phyloP scores from a whole-genome alignment of 2,329 filamentous ascomycete species.

The Celoporthe dispersa region DNA sequence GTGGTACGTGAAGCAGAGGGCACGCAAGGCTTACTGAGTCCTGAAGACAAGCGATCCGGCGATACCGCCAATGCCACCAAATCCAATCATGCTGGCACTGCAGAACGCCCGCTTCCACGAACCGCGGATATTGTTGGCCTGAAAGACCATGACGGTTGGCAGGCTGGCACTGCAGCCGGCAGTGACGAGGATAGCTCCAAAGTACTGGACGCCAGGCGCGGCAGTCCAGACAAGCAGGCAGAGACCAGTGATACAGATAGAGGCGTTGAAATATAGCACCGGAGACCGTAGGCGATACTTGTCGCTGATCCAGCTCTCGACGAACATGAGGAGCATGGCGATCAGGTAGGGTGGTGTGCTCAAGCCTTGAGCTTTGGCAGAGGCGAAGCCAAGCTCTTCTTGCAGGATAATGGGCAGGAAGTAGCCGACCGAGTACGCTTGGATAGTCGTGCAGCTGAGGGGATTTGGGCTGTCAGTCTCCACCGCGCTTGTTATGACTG shows the following conservation, averaged over 20 bases:
- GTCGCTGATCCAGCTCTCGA: slow-evolving; percentile 67
- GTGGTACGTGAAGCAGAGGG: background rate
- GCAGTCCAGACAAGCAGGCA: slow-evolving; percentile 72
- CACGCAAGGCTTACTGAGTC: background rate
- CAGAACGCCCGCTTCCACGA: slow-evolving; percentile 87
- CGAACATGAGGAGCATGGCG: slow-evolving; percentile 65
- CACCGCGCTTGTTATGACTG: background rate
- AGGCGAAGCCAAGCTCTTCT: slow-evolving; percentile 64
- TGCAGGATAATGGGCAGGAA: slow-evolving; percentile 78
- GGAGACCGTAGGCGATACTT: slow-evolving; percentile 68
- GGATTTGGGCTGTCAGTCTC: background rate
- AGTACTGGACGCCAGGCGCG: slow-evolving; percentile 64
- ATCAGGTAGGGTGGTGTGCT: slow-evolving; percentile 71
- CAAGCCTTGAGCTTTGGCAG: slow-evolving; percentile 70
- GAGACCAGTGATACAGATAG: slow-evolving; percentile 70
- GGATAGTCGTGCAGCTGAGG: slow-evolving; percentile 60
- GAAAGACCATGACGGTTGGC: slow-evolving; percentile 75
- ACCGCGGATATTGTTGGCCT: slow-evolving; percentile 85
- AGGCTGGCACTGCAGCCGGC: slow-evolving; percentile 79
- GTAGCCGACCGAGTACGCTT: slow-evolving; percentile 76
- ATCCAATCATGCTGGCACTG: slow-evolving; percentile 74
- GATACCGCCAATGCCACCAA: slow-evolving; percentile 80
- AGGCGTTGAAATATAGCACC: slow-evolving; percentile 67
- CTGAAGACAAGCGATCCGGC: slow-evolving; percentile 73
- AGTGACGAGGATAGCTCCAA: slow-evolving; percentile 75